Base-by-base conservation (phyloP, 495 filamentous ascomycete genomes). In the Pyrenula aspistea region DNA sequence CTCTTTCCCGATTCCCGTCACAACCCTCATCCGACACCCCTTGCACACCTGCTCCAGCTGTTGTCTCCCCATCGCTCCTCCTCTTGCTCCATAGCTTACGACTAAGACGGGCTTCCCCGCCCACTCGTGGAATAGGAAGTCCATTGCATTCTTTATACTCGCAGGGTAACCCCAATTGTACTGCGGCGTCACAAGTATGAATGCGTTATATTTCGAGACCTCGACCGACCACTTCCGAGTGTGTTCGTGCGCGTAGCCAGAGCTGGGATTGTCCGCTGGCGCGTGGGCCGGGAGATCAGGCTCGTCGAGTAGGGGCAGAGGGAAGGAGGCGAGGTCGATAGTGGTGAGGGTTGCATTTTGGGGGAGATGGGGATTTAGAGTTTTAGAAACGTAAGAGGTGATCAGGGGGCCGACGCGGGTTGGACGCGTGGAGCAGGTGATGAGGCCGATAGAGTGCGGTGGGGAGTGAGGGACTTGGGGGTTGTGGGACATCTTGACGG, bases 41-140 rank as follows among this genome's bases (percentile, higher is more conserved):
- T 25, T 54, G 4, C 24, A 31, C 2, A 54, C 53, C 53, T 54
- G 50, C 53, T 25, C 2, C 10, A 54, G 31, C 53, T 54, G 53
- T 10, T 53, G 21, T 2, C 50, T 23, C 11, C 50, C 50, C 50
- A 12, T 11, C 1, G 21, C 50, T 20, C 50, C 50, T 3, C 20
- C 53, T 25, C 53, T 1, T 10, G 23, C 23, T 24, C 53, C 53
- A n/a, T 54, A 54, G 11, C 60, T 73, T 24, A 78, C 65, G 48
- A 79, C 63, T 23, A 61, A 63, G 20, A 67, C 67, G 0, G 75
- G 72, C 65, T 77, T 77, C 48, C 70, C 73, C 49, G 61, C 64
- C 74, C 75, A 77, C 62, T 79, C 75, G 66, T 77, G 60, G 48
- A 65, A 51, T 15, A 79, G 66, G 59, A 76, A 77, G 62, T 79